These are phyloP conservation scores for Ogataea haglerorum DNA, from an alignment of 805 yeast species.

Conservation along the genomic window DNA sequence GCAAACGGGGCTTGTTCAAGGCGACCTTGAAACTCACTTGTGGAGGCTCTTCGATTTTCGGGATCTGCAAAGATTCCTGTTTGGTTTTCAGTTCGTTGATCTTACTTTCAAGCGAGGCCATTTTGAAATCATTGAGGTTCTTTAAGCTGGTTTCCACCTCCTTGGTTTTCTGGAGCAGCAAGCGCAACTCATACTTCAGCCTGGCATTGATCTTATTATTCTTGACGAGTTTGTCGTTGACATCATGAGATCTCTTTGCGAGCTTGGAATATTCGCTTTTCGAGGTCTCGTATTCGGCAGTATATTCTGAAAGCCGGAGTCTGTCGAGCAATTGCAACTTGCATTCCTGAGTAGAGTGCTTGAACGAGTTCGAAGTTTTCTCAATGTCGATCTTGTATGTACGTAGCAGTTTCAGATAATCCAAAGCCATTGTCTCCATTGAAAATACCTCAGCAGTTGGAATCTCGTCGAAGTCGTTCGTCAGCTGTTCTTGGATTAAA, in stretches of 20 bases:
- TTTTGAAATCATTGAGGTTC: conserved; percentile 38
- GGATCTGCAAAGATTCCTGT: not conserved
- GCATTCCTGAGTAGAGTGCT: conserved; percentile 14
- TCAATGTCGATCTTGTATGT: conserved; percentile 22
- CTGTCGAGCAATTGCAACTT: conserved; percentile 21
- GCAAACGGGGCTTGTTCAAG: conserved; percentile 20
- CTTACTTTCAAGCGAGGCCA: conserved; percentile 18
- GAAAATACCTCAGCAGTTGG: conserved; percentile 14
- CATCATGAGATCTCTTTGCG: conserved; percentile 24
- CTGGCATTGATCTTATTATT: conserved; percentile 55
- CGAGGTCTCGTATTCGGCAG: conserved; percentile 10
- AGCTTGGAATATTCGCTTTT: conserved; percentile 19
- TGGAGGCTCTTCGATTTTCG: not conserved
- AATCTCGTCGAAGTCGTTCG: conserved; percentile 15
- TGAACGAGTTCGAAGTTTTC: conserved; percentile 16
- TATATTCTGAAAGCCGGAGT: conserved; percentile 11
- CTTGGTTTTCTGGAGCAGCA: conserved; percentile 55
- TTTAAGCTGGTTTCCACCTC: conserved; percentile 60
- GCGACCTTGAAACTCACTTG: conserved; percentile 8
- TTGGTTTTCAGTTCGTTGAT: conserved; percentile 12
- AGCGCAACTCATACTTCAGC: conserved; percentile 61
- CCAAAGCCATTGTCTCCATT: conserved; percentile 27
- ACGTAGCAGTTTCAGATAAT: conserved; percentile 20
- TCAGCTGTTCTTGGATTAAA: conserved; percentile 16
- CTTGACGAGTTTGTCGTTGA: conserved; percentile 42